Evolutionary conservation across 768 basidiomycete species (phyloP), one percentile per base, ranked within the genome.

Genomic region (Pisolithus tinctorius): DNA sequence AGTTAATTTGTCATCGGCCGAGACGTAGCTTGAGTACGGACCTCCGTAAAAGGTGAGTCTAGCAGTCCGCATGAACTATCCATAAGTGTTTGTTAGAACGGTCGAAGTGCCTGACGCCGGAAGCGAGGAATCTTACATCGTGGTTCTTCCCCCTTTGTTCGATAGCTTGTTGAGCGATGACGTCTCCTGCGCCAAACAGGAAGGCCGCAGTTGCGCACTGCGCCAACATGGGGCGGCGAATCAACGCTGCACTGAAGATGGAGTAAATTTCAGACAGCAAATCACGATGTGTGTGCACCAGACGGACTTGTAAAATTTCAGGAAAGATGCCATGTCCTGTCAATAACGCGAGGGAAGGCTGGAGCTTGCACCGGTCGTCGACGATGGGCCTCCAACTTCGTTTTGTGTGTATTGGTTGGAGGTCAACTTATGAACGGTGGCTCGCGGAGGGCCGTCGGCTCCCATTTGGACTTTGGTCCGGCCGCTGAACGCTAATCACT

Each of bases 131-230:
- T 74, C 82, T 57, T 56, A 88, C 87, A 57, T 96, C 92, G 61
- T 95, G 92, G 2, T 83, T 65, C 49, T 61, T 71, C 6, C 90
- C 88, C 56, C 73, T 79, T 60, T 73, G 74, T 62, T 94, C 93
- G 17, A 94, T 78, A 1, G 71, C 78, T 66, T 95, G 93, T 67
- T 96, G 93, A 0, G 93, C 93, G 40, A 94, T 77, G 1, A 93
- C 59, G 62, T 92, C 90, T 20, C 87, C 88, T 6, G 77, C 72
- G 41, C 86, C 83, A 55, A 90, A 91, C 8, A 91, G 70, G 47
- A 84, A 58, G 1, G 76, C 79, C 0, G 84, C 84, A 0, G 86
- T 86, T 0, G 69, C 66, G 51, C 82, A 86, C 57, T 87, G 84
- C 2, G 81, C 69, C 16, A 80, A 49, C 70, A 86, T 71, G 0